Percentiles rank a stretch among this genome's conserved stretches.
Evolutionary conservation across 1,139 yeast genomes (phyloP).

Genomic region (Zygosaccharomyces pseudobailii): DNA sequence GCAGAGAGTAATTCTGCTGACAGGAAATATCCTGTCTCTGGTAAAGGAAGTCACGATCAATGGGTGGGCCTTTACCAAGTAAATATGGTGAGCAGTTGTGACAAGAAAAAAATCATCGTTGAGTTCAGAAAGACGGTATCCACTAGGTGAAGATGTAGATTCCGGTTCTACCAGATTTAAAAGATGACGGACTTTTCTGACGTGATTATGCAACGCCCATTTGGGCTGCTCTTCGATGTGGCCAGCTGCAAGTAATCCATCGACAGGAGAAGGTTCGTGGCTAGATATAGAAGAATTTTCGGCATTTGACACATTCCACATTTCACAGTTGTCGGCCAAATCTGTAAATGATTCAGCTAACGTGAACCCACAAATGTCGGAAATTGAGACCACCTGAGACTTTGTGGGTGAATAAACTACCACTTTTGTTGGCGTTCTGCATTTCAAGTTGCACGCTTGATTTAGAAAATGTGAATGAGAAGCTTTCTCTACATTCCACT

Average conservation of each 20-base stretch:
- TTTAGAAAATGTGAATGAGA: neutral
- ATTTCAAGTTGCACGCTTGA: neutral
- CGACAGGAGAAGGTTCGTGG: neutral
- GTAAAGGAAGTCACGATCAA: conserved; percentile 46
- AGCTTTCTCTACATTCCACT: neutral
- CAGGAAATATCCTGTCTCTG: conserved; percentile 37
- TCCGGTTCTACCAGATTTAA: conserved; percentile 7
- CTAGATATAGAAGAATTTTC: too few species aligned
- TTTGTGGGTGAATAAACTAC: neutral
- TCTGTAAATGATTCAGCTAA: neutral
- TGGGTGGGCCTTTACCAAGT: conserved; percentile 23
- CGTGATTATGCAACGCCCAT: conserved; percentile 23
- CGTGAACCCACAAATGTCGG: neutral
- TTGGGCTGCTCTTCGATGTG: conserved; percentile 8
- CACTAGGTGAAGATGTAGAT: conserved; percentile 12
- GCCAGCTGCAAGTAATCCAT: conserved; percentile 1
- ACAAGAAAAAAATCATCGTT: conserved; percentile 21
- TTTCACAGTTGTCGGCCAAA: neutral
- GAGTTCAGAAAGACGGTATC: conserved; percentile 16
- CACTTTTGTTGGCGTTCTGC: neutral
- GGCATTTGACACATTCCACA: too few species aligned
- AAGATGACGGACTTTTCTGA: conserved; percentile 16
- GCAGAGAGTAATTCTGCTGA: conserved; percentile 33
- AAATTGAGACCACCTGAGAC: neutral
- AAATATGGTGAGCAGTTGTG: conserved; percentile 17